Evolutionary conservation across 257 asterid species (phyloP).

Genomic region (Nicotiana obtusifolia): DNA sequence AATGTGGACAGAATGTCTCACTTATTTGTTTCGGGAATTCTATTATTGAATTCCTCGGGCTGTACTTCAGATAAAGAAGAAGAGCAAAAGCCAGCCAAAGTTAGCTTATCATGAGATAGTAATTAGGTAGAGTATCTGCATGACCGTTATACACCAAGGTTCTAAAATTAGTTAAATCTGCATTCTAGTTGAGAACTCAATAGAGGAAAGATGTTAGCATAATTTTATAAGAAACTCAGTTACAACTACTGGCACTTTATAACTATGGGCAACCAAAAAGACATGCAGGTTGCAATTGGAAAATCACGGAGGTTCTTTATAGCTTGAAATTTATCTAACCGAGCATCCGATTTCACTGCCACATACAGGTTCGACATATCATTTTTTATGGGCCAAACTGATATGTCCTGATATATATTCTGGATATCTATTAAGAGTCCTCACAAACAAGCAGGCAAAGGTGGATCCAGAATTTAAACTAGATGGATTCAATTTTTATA

Average conservation of each 20-base stretch:
- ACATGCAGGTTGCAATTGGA: neutral
- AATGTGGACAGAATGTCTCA: neutral
- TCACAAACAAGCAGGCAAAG: too few species aligned
- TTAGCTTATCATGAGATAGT: neutral
- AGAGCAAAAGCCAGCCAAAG: neutral
- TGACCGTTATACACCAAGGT: neutral
- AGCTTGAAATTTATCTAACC: neutral
- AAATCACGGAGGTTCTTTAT: neutral
- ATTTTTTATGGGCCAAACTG: too few species aligned
- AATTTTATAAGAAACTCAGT: too few species aligned
- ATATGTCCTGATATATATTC: too few species aligned
- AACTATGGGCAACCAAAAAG: neutral
- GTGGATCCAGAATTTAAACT: too few species aligned
- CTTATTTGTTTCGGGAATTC: neutral
- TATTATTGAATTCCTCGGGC: neutral
- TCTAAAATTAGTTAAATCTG: neutral
- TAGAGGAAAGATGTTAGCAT: neutral
- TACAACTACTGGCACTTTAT: neutral
- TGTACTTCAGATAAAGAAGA: neutral
- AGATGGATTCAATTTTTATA: too few species aligned
- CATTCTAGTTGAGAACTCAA: neutral
- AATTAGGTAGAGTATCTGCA: neutral
- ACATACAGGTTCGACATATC: neutral
- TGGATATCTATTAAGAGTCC: too few species aligned
- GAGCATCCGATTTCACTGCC: neutral